Conservation (phyloP, 176 grass and related monocot species). For the Ensete glaucum region DNA sequence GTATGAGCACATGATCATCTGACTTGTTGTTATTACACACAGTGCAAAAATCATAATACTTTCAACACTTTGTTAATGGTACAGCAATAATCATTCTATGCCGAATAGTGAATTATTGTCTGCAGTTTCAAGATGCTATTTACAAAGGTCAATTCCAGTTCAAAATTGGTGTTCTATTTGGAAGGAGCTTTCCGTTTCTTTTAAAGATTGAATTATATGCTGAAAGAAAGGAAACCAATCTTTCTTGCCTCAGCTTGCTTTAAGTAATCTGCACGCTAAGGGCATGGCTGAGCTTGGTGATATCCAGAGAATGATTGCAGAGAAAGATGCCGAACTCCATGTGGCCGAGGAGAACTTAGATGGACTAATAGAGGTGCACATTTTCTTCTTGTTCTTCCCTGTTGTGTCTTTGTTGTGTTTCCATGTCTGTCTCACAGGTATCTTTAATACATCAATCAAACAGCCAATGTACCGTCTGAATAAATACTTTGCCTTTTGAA, state of each 20-base stretch:
- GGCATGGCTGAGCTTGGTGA: conserved; percentile 26
- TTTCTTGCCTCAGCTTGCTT: conserved; percentile 13
- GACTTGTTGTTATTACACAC: neutral
- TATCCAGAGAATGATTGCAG: conserved; percentile 19
- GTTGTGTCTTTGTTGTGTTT: neutral
- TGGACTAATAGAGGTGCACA: conserved; percentile 30
- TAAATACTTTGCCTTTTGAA: too few species aligned
- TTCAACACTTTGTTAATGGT: neutral
- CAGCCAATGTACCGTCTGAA: too few species aligned
- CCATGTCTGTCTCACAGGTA: neutral
- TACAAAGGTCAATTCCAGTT: neutral
- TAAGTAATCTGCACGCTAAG: conserved; percentile 26
- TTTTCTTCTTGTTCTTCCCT: neutral
- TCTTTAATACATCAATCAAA: neutral
- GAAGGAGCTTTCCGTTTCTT: too few species aligned
- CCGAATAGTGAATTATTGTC: neutral
- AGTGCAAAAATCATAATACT: neutral
- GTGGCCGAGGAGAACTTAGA: conserved; percentile 18
- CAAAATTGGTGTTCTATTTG: neutral
- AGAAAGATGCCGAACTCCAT: conserved; percentile 4
- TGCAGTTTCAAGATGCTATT: neutral
- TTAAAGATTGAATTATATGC: neutral
- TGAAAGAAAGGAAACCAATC: neutral
- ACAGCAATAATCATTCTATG: neutral
- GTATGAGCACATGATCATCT: neutral